Evolutionary conservation across 2,329 filamentous ascomycete species (phyloP), one percentile per base, ranked within the genome.

Genomic region (Fusarium aywerte): DNA sequence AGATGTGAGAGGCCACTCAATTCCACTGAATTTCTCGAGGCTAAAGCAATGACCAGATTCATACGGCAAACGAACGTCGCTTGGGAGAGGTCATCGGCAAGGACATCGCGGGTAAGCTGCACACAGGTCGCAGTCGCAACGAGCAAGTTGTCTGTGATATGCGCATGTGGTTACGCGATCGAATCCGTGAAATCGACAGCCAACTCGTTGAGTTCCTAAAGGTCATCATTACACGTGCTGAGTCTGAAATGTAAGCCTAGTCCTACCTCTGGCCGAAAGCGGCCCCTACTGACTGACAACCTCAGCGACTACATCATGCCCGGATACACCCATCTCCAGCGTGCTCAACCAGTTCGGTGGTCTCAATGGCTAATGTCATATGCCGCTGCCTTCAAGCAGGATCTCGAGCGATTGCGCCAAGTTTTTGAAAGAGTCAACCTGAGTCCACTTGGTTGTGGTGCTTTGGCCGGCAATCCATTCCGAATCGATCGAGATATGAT

Each of bases 91-190:
- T 97, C 65, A 94, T 97, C 65, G 92, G 93, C 73, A 94, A 91
- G 78, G 87, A 93, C 25, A 89, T 91, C 58, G 92, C 90, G 1
- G 93, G 94, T 23, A 97, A 97, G 82, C 86, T 97, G 58, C 94
- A 97, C 80, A 97, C 93, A 4, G 90, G 90, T 40, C 90, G 94
- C 51, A 94, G 90, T 77, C 87, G 93, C 71, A 97, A 97, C 75
- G 93, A 97, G 80, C 93, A 97, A 80, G 89, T 97, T 57, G 93
- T 90, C 45, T 94, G 90, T 21, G 93, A 97, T 74, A 95, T 97
- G 91, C 89, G 93, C 63, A 83, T 97, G 77, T 97, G 93, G 93
- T 80, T 97, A 66, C 86, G 92, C 40, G 89, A 94, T 67, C 85
- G 91, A 80, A 82, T 97, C 58, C 85, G 84, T 57, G 83, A 83